Evolutionary conservation across 257 asterid species (phyloP).

Genomic region (Solanum ossicruentum): DNA sequence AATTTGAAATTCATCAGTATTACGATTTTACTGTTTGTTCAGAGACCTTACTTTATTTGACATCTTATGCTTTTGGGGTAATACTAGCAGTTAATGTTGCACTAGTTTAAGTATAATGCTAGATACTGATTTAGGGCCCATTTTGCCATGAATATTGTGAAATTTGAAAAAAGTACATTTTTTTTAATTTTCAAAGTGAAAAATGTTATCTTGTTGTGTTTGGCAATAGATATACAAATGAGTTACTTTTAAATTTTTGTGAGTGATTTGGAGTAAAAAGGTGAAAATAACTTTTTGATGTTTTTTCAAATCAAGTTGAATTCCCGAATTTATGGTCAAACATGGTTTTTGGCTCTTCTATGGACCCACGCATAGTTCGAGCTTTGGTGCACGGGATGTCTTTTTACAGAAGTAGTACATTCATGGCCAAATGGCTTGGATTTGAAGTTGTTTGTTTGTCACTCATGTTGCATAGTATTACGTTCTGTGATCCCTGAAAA

Average conservation of each 20-base stretch:
- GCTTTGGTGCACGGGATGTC: too few species aligned
- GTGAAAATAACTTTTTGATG: too few species aligned
- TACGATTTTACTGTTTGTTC: not conserved
- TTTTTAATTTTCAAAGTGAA: not conserved
- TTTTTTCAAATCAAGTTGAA: too few species aligned
- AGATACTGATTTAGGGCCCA: not conserved
- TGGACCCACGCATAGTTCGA: too few species aligned
- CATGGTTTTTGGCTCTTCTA: too few species aligned
- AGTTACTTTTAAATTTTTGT: too few species aligned
- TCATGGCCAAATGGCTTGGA: not conserved
- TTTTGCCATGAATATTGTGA: not conserved
- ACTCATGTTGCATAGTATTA: not conserved
- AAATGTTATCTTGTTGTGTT: not conserved
- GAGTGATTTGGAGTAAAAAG: too few species aligned
- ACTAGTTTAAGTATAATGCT: not conserved
- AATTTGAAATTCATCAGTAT: not conserved
- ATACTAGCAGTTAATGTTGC: not conserved
- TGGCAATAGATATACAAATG: too few species aligned
- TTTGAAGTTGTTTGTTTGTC: not conserved
- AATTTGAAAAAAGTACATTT: not conserved
- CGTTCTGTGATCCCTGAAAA: not conserved
- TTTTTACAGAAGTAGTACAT: too few species aligned
- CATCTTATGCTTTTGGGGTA: not conserved
- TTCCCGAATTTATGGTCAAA: too few species aligned
- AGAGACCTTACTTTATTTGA: not conserved